phyloP scores from a whole-genome alignment of 208 protist genomes.

The Acanthamoeba culbertsoni region DNA sequence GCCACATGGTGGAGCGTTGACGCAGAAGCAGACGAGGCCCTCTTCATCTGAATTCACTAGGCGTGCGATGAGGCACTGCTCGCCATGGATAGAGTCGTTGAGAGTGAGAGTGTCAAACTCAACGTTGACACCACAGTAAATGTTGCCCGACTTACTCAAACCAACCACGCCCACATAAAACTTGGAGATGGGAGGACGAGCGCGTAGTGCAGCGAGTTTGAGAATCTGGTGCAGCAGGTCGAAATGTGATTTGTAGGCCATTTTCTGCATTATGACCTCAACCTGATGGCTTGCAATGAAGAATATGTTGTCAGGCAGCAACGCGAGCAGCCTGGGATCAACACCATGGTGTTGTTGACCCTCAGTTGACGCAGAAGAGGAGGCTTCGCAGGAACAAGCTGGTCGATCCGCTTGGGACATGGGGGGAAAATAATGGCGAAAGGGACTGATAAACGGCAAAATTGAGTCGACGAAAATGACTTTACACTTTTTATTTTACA shows the following conservation, averaged over 20 bases:
- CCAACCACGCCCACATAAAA: constrained; percentile 8
- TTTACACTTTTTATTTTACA: too few species aligned
- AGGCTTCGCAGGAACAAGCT: too few species aligned
- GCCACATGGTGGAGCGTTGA: constrained; percentile 24
- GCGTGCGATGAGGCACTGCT: constrained; percentile 16
- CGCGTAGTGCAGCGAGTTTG: background rate
- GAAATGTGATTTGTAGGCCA: background rate
- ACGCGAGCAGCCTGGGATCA: background rate
- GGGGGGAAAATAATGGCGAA: too few species aligned
- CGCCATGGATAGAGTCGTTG: constrained; percentile 22
- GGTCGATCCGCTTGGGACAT: too few species aligned
- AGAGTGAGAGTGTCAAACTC: background rate
- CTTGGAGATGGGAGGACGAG: background rate
- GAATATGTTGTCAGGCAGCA: constrained; percentile 3
- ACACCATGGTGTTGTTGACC: background rate
- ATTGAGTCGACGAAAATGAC: too few species aligned
- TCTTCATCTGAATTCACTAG: background rate
- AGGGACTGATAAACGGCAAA: too few species aligned
- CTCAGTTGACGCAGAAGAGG: too few species aligned
- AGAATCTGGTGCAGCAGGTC: constrained; percentile 20
- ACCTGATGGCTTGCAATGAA: background rate
- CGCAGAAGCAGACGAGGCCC: constrained; percentile 1
- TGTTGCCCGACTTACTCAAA: background rate
- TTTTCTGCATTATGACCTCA: background rate
- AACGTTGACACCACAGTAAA: constrained; percentile 4